phyloP scores from a whole-genome alignment of 73 alveolate genomes.

The Breviolum minutum region DNA sequence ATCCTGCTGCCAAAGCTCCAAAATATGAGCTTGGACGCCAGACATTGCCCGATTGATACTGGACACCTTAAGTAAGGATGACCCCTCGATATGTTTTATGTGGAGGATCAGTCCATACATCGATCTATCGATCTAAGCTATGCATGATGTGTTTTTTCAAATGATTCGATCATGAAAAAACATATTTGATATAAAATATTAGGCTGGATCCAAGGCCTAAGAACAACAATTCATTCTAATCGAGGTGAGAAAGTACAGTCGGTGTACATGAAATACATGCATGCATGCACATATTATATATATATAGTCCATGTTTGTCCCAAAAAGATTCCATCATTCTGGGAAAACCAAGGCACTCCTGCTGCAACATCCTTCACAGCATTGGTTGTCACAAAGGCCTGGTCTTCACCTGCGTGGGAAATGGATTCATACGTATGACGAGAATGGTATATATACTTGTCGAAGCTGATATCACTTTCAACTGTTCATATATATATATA shows the following conservation, averaged over 20 bases:
- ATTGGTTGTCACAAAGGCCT: slow-evolving; percentile 8
- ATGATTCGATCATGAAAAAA: too few relatives aligned
- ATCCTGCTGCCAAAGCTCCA: background rate
- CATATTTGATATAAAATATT: too few relatives aligned
- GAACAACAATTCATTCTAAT: background rate
- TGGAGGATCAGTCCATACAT: too few relatives aligned
- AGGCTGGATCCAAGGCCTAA: background rate
- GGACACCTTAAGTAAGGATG: background rate
- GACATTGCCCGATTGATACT: background rate
- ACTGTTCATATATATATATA: too few relatives aligned
- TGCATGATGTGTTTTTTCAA: too few relatives aligned
- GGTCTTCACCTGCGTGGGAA: slow-evolving; percentile 15
- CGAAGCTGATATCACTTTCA: background rate
- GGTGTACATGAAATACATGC: background rate
- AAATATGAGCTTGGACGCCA: background rate
- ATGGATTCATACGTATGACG: too few relatives aligned
- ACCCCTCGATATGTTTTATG: too few relatives aligned
- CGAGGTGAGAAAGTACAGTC: too few relatives aligned
- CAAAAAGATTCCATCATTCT: background rate
- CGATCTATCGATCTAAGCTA: too few relatives aligned
- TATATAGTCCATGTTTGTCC: too few relatives aligned
- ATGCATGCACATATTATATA: background rate
- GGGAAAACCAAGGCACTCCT: background rate
- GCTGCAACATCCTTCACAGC: background rate
- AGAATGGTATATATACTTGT: too few relatives aligned